Conservation (phyloP, 441 rosid species). For the Populus trichocarpa region DNA sequence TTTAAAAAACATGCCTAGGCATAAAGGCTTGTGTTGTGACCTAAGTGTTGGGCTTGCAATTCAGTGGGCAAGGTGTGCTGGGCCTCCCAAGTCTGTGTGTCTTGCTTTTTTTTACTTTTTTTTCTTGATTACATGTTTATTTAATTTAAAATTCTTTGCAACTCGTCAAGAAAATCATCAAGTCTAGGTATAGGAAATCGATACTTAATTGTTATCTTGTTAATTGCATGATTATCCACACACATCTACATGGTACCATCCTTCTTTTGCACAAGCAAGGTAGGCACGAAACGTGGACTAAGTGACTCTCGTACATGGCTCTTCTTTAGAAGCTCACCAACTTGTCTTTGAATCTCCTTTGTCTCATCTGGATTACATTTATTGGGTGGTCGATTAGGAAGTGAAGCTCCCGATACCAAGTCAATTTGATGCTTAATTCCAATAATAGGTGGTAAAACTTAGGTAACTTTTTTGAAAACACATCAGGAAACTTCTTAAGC, state of each 20-base stretch:
- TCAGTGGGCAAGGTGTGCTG: too few species aligned
- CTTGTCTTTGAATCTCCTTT: background rate
- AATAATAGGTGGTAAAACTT: background rate
- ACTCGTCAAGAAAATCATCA: background rate
- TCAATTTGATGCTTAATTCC: background rate
- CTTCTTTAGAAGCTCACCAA: background rate
- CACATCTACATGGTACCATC: background rate
- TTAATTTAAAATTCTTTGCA: background rate
- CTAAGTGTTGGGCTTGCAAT: too few species aligned
- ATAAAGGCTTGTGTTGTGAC: too few species aligned
- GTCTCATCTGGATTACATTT: accelerated
- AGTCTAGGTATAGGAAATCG: background rate
- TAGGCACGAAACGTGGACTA: background rate
- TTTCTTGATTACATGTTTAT: too few species aligned
- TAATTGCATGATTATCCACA: background rate
- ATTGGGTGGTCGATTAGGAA: background rate
- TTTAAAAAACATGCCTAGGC: too few species aligned
- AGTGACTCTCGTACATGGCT: background rate
- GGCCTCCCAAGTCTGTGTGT: too few species aligned
- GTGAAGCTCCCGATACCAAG: background rate
- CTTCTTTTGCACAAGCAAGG: background rate
- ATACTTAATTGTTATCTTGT: background rate
- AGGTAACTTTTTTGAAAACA: background rate
- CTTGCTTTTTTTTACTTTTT: too few species aligned
- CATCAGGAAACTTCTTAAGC: background rate